Conservation (phyloP, 495 filamentous ascomycete species). For the Hypoxylon fragiforme region DNA sequence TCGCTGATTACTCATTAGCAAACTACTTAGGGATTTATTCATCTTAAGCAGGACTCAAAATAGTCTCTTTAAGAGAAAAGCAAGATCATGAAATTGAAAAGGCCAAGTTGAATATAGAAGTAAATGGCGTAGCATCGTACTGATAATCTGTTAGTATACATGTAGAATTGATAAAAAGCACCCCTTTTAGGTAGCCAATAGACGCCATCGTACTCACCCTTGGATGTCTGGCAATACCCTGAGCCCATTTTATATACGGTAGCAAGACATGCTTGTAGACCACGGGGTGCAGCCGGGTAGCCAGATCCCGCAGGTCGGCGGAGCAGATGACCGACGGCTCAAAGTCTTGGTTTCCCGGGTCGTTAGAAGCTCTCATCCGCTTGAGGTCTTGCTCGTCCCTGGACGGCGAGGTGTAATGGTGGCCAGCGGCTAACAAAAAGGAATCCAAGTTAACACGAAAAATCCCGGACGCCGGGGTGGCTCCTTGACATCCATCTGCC, state of each 20-base stretch:
- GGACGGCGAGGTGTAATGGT: constrained; percentile 9
- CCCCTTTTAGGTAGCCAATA: too few species aligned
- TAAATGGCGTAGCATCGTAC: constrained; percentile 7
- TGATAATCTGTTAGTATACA: constrained; percentile 13
- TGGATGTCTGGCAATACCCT: constrained; percentile 55
- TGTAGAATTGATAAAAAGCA: too few species aligned
- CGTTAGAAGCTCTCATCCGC: constrained; percentile 56
- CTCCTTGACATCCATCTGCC: constrained; percentile 10
- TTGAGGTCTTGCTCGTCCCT: constrained; percentile 37
- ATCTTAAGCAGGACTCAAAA: neutral
- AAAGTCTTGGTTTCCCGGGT: constrained; percentile 44
- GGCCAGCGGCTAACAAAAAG: constrained; percentile 7
- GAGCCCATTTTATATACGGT: constrained; percentile 60
- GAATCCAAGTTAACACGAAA: constrained; percentile 29
- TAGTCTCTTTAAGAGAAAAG: neutral
- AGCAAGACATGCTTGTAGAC: constrained; percentile 54
- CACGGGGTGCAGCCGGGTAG: constrained; percentile 29
- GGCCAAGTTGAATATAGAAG: too few species aligned
- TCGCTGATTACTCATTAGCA: constrained; percentile 50
- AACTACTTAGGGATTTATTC: neutral
- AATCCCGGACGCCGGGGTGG: constrained; percentile 2
- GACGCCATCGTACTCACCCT: constrained; percentile 27
- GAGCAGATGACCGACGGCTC: constrained; percentile 48
- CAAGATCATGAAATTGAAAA: too few species aligned
- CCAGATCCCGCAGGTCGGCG: constrained; percentile 39